These are phyloP conservation scores for Plenodomus tracheiphilus DNA, from an alignment of 2,329 filamentous ascomycete species.

Conservation along the genomic window DNA sequence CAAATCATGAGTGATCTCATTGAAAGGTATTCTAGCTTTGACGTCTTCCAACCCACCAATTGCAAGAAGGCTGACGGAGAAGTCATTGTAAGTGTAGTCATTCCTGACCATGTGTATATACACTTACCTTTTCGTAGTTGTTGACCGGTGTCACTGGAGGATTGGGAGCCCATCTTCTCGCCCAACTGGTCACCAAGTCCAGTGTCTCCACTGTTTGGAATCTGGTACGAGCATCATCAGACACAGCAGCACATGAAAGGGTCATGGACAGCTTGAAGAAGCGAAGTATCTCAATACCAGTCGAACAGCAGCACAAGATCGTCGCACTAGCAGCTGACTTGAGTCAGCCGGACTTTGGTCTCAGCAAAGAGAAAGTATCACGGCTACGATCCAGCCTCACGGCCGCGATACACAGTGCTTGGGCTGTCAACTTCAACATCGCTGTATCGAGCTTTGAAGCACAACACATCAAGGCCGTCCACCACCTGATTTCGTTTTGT, in stretches of 20 bases:
- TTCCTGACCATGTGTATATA: not conserved
- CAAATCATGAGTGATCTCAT: conserved; percentile 54
- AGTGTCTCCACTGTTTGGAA: conserved; percentile 52
- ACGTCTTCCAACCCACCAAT: not conserved
- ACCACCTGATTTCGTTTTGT: conserved; percentile 50
- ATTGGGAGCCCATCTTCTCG: conserved; percentile 62
- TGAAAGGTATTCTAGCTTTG: conserved; percentile 46
- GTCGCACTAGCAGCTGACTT: conserved; percentile 48
- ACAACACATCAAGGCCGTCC: conserved; percentile 50
- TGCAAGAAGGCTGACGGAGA: conserved; percentile 7
- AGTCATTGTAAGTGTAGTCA: conserved; percentile 13
- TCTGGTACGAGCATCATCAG: conserved; percentile 53
- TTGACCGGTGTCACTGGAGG: conserved; percentile 69
- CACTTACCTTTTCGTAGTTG: conserved; percentile 35
- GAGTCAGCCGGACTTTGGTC: conserved; percentile 47
- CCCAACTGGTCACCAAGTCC: conserved; percentile 34
- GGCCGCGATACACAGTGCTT: conserved; percentile 56
- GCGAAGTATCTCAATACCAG: conserved; percentile 42
- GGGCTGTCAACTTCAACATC: conserved; percentile 63
- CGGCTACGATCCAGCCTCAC: conserved; percentile 36
- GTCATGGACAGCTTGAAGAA: conserved; percentile 40
- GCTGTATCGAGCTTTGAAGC: conserved; percentile 54
- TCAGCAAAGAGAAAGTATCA: conserved; percentile 27
- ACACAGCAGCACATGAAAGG: conserved; percentile 39
- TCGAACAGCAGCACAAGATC: conserved; percentile 33